A percentile compares a stretch with the other conserved stretches of the same genome.
phyloP scores from a whole-genome alignment of 129 eudicot genomes.

The Chrysanthemum makinoi region DNA sequence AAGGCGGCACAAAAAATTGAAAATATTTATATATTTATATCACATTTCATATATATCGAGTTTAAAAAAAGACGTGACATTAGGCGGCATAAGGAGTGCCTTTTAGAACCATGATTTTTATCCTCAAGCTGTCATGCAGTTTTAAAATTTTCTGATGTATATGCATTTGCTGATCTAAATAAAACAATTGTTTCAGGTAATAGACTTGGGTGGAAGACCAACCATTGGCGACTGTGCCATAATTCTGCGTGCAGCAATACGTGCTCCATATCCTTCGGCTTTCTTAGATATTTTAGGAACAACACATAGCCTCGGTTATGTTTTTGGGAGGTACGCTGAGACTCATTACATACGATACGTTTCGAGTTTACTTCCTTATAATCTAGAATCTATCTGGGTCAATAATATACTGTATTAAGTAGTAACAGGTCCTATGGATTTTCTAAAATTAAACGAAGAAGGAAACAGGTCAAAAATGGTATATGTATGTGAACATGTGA shows the following conservation, averaged over 20 bases:
- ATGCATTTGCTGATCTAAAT: slow-evolving; percentile 12
- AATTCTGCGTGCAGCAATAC: slow-evolving; percentile 89
- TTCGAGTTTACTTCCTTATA: not conserved
- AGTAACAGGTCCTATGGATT: not conserved
- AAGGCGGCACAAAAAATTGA: too few relatives aligned
- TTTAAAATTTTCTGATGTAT: slow-evolving; percentile 2
- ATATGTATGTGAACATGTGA: not conserved
- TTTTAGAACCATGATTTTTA: too few relatives aligned
- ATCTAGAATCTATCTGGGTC: not conserved
- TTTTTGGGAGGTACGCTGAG: slow-evolving; percentile 70
- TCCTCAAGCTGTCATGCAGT: not conserved
- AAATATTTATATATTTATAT: too few relatives aligned
- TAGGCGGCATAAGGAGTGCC: too few relatives aligned
- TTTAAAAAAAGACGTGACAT: too few relatives aligned
- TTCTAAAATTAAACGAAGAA: not conserved
- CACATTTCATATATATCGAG: too few relatives aligned
- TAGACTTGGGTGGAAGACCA: slow-evolving; percentile 86
- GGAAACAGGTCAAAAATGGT: slow-evolving; percentile 2
- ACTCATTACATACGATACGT: slow-evolving; percentile 9
- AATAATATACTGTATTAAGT: not conserved
- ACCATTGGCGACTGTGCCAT: slow-evolving; percentile 95
- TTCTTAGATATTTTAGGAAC: slow-evolving; percentile 83
- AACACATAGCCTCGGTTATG: slow-evolving; percentile 78
- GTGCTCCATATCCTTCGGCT: slow-evolving; percentile 88
- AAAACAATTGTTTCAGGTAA: slow-evolving; percentile 58